Evolutionary conservation across 2,329 filamentous ascomycete species (phyloP).

Genomic region (Penicillium olsonii): DNA sequence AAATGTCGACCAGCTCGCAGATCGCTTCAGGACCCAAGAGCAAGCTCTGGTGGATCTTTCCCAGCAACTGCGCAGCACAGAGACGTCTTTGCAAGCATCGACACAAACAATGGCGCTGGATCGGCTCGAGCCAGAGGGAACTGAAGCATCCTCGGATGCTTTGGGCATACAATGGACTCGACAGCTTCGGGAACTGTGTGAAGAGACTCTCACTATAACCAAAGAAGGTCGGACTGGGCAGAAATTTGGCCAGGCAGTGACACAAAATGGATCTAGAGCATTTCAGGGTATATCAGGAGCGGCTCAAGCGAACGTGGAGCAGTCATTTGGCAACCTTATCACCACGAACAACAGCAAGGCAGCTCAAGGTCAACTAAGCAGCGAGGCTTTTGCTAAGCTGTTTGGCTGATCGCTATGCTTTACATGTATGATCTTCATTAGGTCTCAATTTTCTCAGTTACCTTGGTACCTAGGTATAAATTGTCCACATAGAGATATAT

Average conservation of each 20-base stretch:
- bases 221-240: background rate
- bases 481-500: no score
- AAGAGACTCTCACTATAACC: background rate
- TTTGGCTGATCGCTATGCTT: background rate
- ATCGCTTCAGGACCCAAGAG: background rate
- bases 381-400: background rate
- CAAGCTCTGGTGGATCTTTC: background rate
- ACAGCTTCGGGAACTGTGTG: background rate
- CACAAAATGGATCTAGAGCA: background rate
- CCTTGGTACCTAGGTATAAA: no score
- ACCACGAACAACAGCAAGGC: background rate
- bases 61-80: background rate
- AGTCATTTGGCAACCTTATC: background rate
- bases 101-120: background rate
- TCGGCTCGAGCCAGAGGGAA: background rate
- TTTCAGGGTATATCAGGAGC: background rate
- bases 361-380: background rate
- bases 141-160: background rate
- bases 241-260: background rate
- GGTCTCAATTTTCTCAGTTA: no score
- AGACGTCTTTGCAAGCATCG: background rate
- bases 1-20: background rate
- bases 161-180: background rate
- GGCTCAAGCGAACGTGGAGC: background rate
- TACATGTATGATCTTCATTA: no score